phyloP scores from a whole-genome alignment of 1,284 basidiomycete species.

The Malassezia yamatoensis region DNA sequence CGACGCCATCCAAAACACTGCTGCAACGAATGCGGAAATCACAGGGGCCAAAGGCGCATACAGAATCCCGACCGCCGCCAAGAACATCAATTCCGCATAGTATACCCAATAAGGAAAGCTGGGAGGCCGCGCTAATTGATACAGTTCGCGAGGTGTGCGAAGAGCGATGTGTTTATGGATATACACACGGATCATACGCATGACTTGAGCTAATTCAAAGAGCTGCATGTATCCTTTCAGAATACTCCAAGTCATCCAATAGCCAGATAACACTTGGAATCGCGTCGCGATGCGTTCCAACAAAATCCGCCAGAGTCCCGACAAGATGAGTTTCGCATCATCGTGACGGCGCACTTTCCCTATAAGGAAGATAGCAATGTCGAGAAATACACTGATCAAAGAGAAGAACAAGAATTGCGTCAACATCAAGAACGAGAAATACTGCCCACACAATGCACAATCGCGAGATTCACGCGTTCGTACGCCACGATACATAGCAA shows the following conservation, averaged over 20 bases:
- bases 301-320: slow-evolving; percentile 1
- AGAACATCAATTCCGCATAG: slow-evolving; percentile 52
- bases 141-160: slow-evolving; percentile 88
- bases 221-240: slow-evolving; percentile 83
- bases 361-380: slow-evolving; percentile 11
- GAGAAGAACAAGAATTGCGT: slow-evolving; percentile 46
- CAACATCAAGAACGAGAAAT: slow-evolving; percentile 40
- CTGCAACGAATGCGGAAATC: slow-evolving; percentile 33
- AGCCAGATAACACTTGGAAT: slow-evolving; percentile 39
- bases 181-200: slow-evolving; percentile 77
- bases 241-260: slow-evolving; percentile 46
- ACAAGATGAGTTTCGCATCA: slow-evolving; percentile 12
- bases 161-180: slow-evolving; percentile 72
- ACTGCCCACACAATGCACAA: slow-evolving; percentile 31
- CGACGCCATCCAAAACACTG: slow-evolving; percentile 32
- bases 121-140: slow-evolving; percentile 90
- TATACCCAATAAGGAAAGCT: slow-evolving; percentile 83
- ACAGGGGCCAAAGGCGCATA: slow-evolving; percentile 41
- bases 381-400: slow-evolving; percentile 42
- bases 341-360: slow-evolving; percentile 23
- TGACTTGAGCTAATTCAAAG: slow-evolving; percentile 88
- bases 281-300: slow-evolving; percentile 31
- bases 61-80: slow-evolving; percentile 39
- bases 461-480: slow-evolving; percentile 34
- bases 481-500: slow-evolving; percentile 43